phyloP scores from a whole-genome alignment of 2,329 filamentous ascomycete genomes.

The Sarocladium kiliense region DNA sequence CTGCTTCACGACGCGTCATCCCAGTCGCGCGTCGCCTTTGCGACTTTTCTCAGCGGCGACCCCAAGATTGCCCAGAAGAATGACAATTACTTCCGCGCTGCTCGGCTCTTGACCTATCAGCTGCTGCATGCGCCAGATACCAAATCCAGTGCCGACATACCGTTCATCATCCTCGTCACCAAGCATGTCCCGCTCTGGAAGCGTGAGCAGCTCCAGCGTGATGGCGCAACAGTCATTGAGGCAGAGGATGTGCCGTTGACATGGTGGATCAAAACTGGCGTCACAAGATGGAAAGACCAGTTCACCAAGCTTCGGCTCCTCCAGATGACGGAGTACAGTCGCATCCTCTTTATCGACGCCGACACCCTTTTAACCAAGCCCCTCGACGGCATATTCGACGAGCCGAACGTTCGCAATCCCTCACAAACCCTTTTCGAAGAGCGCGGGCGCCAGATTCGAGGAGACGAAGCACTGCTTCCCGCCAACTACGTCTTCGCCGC shows the following conservation, averaged over 20 bases:
- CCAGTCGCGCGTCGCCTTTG: neutral
- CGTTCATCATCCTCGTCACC: slow-evolving; percentile 32
- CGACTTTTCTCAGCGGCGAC: slow-evolving; percentile 3
- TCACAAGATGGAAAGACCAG: slow-evolving; percentile 34
- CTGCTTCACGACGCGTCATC: neutral
- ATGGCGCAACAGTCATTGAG: slow-evolving; percentile 33
- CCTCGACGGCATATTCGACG: slow-evolving; percentile 15
- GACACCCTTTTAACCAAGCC: slow-evolving; percentile 29
- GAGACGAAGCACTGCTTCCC: slow-evolving; percentile 26
- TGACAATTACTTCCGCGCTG: slow-evolving; percentile 28
- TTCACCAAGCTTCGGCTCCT: slow-evolving; percentile 38
- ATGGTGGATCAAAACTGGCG: slow-evolving; percentile 29
- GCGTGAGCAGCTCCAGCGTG: slow-evolving; percentile 24
- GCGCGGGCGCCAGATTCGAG: slow-evolving; percentile 13
- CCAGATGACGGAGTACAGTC: slow-evolving; percentile 33
- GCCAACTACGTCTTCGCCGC: slow-evolving; percentile 27
- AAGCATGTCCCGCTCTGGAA: slow-evolving; percentile 23
- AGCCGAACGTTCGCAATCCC: slow-evolving; percentile 4
- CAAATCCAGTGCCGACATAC: slow-evolving; percentile 13
- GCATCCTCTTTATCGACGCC: slow-evolving; percentile 37
- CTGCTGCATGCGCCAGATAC: slow-evolving; percentile 32
- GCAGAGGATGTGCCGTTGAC: slow-evolving; percentile 20
- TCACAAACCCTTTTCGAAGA: neutral
- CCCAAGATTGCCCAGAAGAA: neutral
- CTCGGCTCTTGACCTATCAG: slow-evolving; percentile 34